Percentiles rank a stretch among this genome's conserved stretches.
Conservation (phyloP, 192 early-diverging fungal species). For the Backusella psychrophila region DNA sequence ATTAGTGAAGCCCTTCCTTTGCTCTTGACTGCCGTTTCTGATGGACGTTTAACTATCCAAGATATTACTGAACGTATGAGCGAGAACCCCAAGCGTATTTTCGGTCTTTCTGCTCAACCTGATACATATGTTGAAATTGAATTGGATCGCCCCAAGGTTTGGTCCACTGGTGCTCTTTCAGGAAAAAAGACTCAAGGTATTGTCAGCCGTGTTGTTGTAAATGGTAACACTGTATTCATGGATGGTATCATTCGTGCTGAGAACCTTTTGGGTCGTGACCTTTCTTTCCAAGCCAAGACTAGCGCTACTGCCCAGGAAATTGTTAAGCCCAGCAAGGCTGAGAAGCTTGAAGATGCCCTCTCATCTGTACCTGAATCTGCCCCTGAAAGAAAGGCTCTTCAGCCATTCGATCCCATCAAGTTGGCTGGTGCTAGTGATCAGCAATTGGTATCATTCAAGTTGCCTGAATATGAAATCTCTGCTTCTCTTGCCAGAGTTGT, state of each 20-base stretch:
- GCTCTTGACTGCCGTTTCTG: slow-evolving; percentile 78
- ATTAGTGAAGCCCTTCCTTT: slow-evolving; percentile 74
- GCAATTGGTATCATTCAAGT: slow-evolving; percentile 7
- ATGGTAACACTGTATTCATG: slow-evolving; percentile 81
- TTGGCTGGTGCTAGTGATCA: slow-evolving; percentile 24
- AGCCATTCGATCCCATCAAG: slow-evolving; percentile 20
- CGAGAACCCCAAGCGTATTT: slow-evolving; percentile 87
- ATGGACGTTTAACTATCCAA: slow-evolving; percentile 73
- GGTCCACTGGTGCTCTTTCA: slow-evolving; percentile 48
- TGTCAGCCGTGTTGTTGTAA: slow-evolving; percentile 89
- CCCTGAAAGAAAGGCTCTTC: slow-evolving; percentile 11
- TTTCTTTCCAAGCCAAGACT: slow-evolving; percentile 36
- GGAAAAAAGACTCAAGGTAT: slow-evolving; percentile 62
- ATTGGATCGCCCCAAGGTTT: slow-evolving; percentile 68
- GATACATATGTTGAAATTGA: slow-evolving; percentile 97
- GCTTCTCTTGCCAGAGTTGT: slow-evolving; percentile 49
- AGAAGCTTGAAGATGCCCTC: not conserved
- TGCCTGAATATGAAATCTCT: slow-evolving; percentile 28
- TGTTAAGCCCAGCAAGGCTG: not conserved
- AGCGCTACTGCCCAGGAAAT: slow-evolving; percentile 3
- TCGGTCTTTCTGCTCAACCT: slow-evolving; percentile 82
- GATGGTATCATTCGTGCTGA: slow-evolving; percentile 64
- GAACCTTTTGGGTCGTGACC: slow-evolving; percentile 43
- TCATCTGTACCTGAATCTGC: not conserved
- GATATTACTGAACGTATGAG: slow-evolving; percentile 77